These are phyloP conservation scores for Aspergillus nomiae DNA, from an alignment of 2,329 filamentous ascomycete species.

Conservation along the genomic window DNA sequence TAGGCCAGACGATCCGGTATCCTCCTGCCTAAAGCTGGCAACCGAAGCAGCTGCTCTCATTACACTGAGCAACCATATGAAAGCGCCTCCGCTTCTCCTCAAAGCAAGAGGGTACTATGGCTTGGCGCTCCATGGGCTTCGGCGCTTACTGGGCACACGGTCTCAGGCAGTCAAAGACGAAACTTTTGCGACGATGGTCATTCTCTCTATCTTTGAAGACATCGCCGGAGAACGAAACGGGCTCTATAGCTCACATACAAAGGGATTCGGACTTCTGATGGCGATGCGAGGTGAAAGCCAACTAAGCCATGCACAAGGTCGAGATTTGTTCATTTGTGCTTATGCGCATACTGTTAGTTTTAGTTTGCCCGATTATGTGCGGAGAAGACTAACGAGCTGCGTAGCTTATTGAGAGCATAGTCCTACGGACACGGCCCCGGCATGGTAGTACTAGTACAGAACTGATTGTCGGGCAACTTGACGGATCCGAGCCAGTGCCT, in stretches of 20 bases:
- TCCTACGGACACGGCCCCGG: slow-evolving; percentile 34
- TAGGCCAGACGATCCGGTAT: slow-evolving; percentile 17
- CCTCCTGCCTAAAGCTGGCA: slow-evolving; percentile 34
- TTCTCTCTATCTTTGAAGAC: slow-evolving; percentile 43
- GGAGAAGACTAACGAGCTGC: slow-evolving; percentile 5
- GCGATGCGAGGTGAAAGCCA: slow-evolving; percentile 35
- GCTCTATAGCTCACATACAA: slow-evolving; percentile 38
- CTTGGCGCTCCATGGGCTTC: slow-evolving; percentile 32
- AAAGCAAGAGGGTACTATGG: slow-evolving; percentile 37
- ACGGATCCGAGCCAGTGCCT: slow-evolving; percentile 33
- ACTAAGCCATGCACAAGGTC: slow-evolving; percentile 31
- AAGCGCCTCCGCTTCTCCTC: slow-evolving; percentile 26
- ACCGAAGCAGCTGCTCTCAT: slow-evolving; percentile 40
- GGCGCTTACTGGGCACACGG: slow-evolving; percentile 31
- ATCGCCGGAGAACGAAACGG: slow-evolving; percentile 40
- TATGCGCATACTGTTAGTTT: slow-evolving; percentile 37
- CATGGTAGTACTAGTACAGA: slow-evolving; percentile 26
- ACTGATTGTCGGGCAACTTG: slow-evolving; percentile 30
- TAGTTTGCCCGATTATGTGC: not conserved
- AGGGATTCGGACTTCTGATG: slow-evolving; percentile 38
- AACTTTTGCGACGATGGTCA: slow-evolving; percentile 40
- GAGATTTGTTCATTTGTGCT: slow-evolving; percentile 40
- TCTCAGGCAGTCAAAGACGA: slow-evolving; percentile 36
- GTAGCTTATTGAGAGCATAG: slow-evolving; percentile 39
- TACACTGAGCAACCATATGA: slow-evolving; percentile 33